A percentile compares a stretch with the other conserved stretches of the same genome.
phyloP scores from a whole-genome alignment of 1,284 basidiomycete genomes.

The Spongiforma sp. region DNA sequence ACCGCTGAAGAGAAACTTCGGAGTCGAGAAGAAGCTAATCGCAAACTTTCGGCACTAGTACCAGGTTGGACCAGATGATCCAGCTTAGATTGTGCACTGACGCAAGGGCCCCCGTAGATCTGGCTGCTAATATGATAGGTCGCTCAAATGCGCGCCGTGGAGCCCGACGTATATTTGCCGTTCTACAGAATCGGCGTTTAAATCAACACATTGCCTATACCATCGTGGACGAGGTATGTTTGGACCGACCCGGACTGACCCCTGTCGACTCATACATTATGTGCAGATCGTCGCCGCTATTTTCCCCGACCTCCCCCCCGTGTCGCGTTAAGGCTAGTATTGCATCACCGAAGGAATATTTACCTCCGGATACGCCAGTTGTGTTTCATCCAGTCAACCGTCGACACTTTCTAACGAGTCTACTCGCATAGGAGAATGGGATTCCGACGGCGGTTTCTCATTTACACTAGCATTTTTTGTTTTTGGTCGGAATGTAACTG shows the following conservation, averaged over 20 bases:
- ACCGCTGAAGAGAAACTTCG: conserved; percentile 80
- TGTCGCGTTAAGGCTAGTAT: conserved; percentile 17
- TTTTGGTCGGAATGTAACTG: conserved; percentile 46
- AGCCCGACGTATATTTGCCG: conserved; percentile 89
- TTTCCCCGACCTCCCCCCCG: conserved; percentile 51
- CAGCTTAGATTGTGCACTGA: conserved; percentile 12
- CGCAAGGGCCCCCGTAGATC: conserved; percentile 53
- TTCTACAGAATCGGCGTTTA: conserved; percentile 89
- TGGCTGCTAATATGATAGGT: conserved; percentile 97
- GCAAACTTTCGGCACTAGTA: conserved; percentile 87
- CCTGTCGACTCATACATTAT: conserved; percentile 12
- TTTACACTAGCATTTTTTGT: conserved; percentile 20
- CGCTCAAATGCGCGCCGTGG: conserved; percentile 92
- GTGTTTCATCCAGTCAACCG: conserved; percentile 1
- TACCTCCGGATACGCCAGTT: background rate
- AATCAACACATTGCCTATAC: conserved; percentile 93
- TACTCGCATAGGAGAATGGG: conserved; percentile 19
- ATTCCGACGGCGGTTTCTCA: conserved; percentile 4
- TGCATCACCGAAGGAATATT: background rate
- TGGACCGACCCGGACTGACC: conserved; percentile 1
- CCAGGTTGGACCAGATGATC: conserved; percentile 64
- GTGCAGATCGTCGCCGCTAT: conserved; percentile 61
- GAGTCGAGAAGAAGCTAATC: conserved; percentile 85
- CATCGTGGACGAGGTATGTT: conserved; percentile 82
- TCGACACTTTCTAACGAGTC: conserved; percentile 17